Evolutionary conservation across 768 basidiomycete species (phyloP).

Genomic region (Termitomyces sp.): DNA sequence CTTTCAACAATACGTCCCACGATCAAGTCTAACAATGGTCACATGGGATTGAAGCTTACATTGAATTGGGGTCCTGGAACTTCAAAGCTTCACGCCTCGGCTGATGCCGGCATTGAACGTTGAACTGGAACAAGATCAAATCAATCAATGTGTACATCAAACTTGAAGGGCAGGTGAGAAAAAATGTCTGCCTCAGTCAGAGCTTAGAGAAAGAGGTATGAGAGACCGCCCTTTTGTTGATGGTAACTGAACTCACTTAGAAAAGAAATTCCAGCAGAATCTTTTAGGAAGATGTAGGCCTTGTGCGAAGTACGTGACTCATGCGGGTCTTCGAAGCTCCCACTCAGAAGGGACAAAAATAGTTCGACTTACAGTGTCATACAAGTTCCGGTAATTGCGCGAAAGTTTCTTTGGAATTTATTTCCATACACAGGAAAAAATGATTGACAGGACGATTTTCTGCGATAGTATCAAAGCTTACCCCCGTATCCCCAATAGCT

Average conservation of each 20-base stretch:
- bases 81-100: slow-evolving; percentile 13
- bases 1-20: slow-evolving; percentile 19
- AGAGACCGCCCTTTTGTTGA: neutral
- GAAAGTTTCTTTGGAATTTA: neutral
- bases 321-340: neutral
- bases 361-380: neutral
- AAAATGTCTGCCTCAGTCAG: neutral
- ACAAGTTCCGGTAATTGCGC: slow-evolving; percentile 10
- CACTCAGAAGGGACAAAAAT: neutral
- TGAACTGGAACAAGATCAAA: slow-evolving; percentile 8
- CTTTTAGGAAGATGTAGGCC: neutral
- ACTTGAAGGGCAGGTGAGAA: slow-evolving; percentile 4
- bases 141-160: slow-evolving; percentile 7
- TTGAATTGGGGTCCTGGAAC: slow-evolving; percentile 16
- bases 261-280: neutral
- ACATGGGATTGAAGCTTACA: slow-evolving; percentile 18
- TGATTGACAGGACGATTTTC: slow-evolving; percentile 12
- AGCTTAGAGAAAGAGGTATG: neutral
- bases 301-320: neutral
- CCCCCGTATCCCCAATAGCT: slow-evolving; percentile 1
- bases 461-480: slow-evolving; percentile 11
- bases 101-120: slow-evolving; percentile 10
- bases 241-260: neutral
- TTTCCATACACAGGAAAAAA: neutral
- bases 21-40: slow-evolving; percentile 17